Conservation (phyloP, 2,329 filamentous ascomycete species). For the Didymella lethalis region DNA sequence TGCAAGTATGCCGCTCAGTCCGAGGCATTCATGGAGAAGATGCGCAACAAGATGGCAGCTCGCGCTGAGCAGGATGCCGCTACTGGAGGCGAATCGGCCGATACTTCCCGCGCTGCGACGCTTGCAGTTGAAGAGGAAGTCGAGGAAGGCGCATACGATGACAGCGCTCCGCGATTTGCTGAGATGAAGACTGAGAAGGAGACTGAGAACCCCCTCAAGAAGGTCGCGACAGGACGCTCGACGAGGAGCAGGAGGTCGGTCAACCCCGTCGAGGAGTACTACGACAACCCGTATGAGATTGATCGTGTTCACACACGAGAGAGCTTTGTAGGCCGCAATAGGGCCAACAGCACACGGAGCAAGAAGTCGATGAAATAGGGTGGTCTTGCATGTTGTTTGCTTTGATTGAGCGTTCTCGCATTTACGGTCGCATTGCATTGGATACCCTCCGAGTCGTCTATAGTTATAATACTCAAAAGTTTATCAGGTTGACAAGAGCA, state of each 20-base stretch:
- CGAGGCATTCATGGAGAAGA: conserved; percentile 64
- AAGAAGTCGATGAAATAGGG: conserved; percentile 21
- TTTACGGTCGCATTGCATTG: conserved; percentile 22
- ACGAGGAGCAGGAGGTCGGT: conserved; percentile 35
- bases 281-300: conserved; percentile 59
- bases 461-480: conserved; percentile 21
- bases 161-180: conserved; percentile 44
- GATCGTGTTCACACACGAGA: conserved; percentile 59
- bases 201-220: conserved; percentile 38
- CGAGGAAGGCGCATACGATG: conserved; percentile 42
- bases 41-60: conserved; percentile 49
- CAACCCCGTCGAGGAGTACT: conserved; percentile 41
- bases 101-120: conserved; percentile 39
- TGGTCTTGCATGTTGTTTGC: conserved; percentile 6
- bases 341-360: conserved; percentile 28
- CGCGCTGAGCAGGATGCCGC: conserved; percentile 20
- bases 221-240: conserved; percentile 41
- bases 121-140: conserved; percentile 34
- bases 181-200: conserved; percentile 52
- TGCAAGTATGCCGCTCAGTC: conserved; percentile 76
- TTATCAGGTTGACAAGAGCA: background rate
- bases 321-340: conserved; percentile 49
- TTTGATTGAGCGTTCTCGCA: conserved; percentile 23
- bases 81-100: conserved; percentile 23
- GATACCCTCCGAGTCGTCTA: conserved; percentile 32